Conservation (phyloP, 1,284 basidiomycete species). For the Uromyces viciae-fabae region DNA sequence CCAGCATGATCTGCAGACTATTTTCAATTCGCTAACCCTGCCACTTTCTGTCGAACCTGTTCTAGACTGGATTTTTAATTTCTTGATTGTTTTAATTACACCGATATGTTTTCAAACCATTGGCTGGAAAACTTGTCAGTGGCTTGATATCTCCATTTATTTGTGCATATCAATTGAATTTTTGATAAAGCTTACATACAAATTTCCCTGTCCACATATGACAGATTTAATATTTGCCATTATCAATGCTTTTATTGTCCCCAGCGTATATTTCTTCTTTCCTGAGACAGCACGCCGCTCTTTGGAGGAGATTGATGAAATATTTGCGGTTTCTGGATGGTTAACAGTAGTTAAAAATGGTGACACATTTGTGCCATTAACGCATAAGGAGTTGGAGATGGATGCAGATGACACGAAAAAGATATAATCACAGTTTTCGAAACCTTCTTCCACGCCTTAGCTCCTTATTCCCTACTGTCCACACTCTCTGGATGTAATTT, state of each 20-base stretch:
- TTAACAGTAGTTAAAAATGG: slow-evolving; percentile 25
- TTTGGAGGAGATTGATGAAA: slow-evolving; percentile 58
- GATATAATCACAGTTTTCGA: no score
- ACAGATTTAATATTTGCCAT: slow-evolving; percentile 63
- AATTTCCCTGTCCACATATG: no score
- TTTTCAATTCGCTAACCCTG: slow-evolving; percentile 50
- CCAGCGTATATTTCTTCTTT: slow-evolving; percentile 65
- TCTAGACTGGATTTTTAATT: slow-evolving; percentile 64
- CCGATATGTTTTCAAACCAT: slow-evolving; percentile 66
- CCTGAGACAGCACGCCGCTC: slow-evolving; percentile 67
- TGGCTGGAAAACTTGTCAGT: slow-evolving; percentile 60
- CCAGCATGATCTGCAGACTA: slow-evolving; percentile 51
- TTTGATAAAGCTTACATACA: neutral
- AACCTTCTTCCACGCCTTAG: no score
- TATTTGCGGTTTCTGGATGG: slow-evolving; percentile 49
- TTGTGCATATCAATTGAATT: neutral
- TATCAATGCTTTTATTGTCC: slow-evolving; percentile 64
- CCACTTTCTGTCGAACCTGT: slow-evolving; percentile 51
- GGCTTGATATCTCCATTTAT: neutral
- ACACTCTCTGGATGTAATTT: no score
- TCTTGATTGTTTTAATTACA: slow-evolving; percentile 64
- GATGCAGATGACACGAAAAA: no score
- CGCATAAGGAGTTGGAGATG: no score
- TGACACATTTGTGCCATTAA: slow-evolving; percentile 26
- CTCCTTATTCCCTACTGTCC: no score